These are phyloP conservation scores for Cyclanthera cordifolia DNA, from an alignment of 306 rosid genomes.

Conservation along the genomic window DNA sequence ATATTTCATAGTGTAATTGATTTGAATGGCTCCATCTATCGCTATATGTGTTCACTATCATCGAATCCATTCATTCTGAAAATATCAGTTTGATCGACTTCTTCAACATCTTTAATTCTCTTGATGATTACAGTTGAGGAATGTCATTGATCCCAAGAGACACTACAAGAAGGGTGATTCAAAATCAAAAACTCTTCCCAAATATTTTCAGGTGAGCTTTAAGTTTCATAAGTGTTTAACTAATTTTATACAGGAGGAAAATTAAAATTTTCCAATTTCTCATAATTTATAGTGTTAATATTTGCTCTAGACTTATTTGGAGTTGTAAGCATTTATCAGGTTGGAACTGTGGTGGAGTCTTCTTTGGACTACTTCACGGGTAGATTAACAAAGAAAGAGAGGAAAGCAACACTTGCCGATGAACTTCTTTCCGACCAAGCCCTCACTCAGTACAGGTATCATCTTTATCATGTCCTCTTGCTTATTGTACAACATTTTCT, in stretches of 20 bases:
- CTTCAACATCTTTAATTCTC: neutral
- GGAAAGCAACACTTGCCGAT: conserved; percentile 60
- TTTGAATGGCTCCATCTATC: neutral
- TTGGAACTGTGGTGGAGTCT: conserved; percentile 67
- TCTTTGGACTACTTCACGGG: conserved; percentile 53
- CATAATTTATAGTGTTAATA: neutral
- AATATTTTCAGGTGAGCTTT: conserved; percentile 29
- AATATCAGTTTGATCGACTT: conserved; percentile 5
- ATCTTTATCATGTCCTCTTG: neutral
- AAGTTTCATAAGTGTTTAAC: neutral
- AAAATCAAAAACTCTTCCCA: conserved; percentile 28
- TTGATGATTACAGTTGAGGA: conserved; percentile 14
- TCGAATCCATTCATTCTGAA: neutral
- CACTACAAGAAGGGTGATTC: conserved; percentile 1
- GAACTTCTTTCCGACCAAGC: conserved; percentile 42
- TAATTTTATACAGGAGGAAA: neutral
- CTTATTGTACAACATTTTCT: neutral
- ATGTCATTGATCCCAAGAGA: neutral
- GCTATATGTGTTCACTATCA: neutral
- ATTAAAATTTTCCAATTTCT: no score
- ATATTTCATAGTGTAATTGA: neutral
- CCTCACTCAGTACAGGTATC: conserved; percentile 43
- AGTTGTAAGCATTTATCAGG: conserved; percentile 29
- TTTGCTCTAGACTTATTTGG: neutral
- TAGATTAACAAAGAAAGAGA: conserved; percentile 73